These are phyloP conservation scores for Phytophthora cryptogea DNA, from an alignment of 352 stramenopile genomes.

Conservation along the genomic window DNA sequence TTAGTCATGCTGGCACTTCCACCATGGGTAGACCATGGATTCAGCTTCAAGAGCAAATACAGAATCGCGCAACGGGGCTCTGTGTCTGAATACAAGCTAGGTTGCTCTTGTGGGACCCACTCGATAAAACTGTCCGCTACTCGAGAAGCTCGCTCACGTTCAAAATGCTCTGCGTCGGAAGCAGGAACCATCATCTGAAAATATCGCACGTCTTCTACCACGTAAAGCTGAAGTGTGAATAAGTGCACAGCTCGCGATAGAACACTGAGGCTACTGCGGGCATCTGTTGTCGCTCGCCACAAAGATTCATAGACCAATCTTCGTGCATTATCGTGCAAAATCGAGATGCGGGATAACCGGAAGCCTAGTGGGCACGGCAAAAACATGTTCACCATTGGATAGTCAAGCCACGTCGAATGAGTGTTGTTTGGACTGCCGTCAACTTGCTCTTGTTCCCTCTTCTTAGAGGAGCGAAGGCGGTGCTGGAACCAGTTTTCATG, in stretches of 20 bases:
- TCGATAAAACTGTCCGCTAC: constrained; percentile 60
- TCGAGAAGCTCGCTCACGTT: constrained; percentile 45
- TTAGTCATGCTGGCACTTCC: constrained; percentile 60
- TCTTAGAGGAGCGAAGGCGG: constrained; percentile 69
- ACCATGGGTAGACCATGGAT: constrained; percentile 68
- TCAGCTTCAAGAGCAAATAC: constrained; percentile 69
- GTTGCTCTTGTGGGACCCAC: constrained; percentile 60
- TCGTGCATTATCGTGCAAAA: constrained; percentile 65
- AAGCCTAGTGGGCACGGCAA: constrained; percentile 71
- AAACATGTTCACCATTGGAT: constrained; percentile 84
- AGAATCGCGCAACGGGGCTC: constrained; percentile 49
- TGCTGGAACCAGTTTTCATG: constrained; percentile 90
- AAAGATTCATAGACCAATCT: constrained; percentile 74
- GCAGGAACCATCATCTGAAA: constrained; percentile 51
- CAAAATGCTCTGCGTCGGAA: constrained; percentile 47
- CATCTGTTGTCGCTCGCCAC: constrained; percentile 60
- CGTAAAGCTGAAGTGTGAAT: constrained; percentile 84
- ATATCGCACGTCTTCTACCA: constrained; percentile 78
- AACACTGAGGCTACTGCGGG: constrained; percentile 65
- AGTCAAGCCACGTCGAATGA: constrained; percentile 80
- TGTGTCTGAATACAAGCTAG: constrained; percentile 31
- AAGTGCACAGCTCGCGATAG: constrained; percentile 76
- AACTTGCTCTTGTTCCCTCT: constrained; percentile 66
- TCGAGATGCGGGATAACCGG: constrained; percentile 52
- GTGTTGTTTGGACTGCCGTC: constrained; percentile 62